Evolutionary conservation across 164 flowering plant species (phyloP).

Genomic region (Tetracentron sinense): DNA sequence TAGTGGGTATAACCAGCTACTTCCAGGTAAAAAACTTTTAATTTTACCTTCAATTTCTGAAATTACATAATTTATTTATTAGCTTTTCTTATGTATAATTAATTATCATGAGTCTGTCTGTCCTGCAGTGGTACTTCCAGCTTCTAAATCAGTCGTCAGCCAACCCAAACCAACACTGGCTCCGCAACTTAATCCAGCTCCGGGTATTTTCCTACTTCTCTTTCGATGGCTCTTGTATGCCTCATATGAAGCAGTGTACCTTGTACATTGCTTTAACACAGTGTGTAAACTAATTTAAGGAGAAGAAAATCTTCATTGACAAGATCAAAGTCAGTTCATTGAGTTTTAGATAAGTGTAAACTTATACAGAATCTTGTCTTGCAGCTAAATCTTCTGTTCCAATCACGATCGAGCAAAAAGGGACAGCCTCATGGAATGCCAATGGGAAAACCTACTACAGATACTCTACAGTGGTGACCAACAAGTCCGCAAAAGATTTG

Average conservation of each 20-base stretch:
- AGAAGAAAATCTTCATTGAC: background rate
- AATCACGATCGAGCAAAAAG: slow-evolving; percentile 49
- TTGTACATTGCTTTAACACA: too few relatives aligned
- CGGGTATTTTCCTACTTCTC: too few relatives aligned
- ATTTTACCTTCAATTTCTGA: background rate
- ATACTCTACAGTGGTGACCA: slow-evolving; percentile 65
- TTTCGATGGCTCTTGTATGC: too few relatives aligned
- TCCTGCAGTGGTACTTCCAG: slow-evolving; percentile 35
- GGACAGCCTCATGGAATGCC: slow-evolving; percentile 55
- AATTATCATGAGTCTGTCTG: slow-evolving; percentile 3
- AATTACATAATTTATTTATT: background rate
- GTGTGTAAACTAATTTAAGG: too few relatives aligned
- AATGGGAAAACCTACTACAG: slow-evolving; percentile 71
- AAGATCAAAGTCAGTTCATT: too few relatives aligned
- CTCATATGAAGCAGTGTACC: too few relatives aligned
- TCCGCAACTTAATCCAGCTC: slow-evolving; percentile 32
- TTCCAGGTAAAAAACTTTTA: slow-evolving; percentile 54
- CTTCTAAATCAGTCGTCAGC: slow-evolving; percentile 24
- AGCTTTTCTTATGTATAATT: background rate
- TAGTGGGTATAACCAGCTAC: slow-evolving; percentile 68
- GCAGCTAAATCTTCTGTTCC: slow-evolving; percentile 42
- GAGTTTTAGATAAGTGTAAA: background rate
- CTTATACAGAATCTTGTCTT: slow-evolving; percentile 1
- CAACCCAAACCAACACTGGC: slow-evolving; percentile 29
- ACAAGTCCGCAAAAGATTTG: slow-evolving; percentile 60